phyloP scores from a whole-genome alignment of 23 red algal species.

The Gracilaria domingensis region DNA sequence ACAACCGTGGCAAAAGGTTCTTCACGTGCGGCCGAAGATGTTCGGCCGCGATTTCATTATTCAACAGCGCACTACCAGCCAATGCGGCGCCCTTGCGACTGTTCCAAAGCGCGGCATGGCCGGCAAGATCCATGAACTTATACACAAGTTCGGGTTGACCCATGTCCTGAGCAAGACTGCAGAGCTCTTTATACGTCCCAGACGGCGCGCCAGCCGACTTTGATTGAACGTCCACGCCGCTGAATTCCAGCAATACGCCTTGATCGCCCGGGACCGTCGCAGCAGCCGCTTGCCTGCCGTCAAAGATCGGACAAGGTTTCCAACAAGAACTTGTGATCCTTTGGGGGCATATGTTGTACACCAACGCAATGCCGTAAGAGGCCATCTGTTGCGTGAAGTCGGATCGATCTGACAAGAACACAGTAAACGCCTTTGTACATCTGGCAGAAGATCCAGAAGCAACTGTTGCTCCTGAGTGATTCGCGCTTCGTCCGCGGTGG shows the following conservation, averaged over 20 bases:
- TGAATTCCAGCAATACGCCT: slow-evolving; percentile 53
- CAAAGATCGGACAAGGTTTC: slow-evolving; percentile 65
- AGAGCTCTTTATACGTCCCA: slow-evolving; percentile 75
- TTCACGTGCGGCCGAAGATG: slow-evolving; percentile 79
- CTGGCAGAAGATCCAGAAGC: slow-evolving; percentile 37
- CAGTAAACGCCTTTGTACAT: slow-evolving; percentile 71
- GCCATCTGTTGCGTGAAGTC: slow-evolving; percentile 78
- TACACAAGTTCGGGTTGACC: slow-evolving; percentile 81
- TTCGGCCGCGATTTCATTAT: slow-evolving; percentile 57
- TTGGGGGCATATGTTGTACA: slow-evolving; percentile 60
- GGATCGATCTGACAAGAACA: slow-evolving; percentile 61
- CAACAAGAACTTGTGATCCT: slow-evolving; percentile 64
- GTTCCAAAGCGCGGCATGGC: slow-evolving; percentile 78
- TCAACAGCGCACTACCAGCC: slow-evolving; percentile 67
- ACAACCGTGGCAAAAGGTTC: slow-evolving; percentile 60
- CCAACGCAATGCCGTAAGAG: slow-evolving; percentile 69
- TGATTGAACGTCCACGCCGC: slow-evolving; percentile 36
- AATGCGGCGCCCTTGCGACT: slow-evolving; percentile 76
- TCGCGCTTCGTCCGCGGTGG: slow-evolving; percentile 30
- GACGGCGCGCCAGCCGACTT: slow-evolving; percentile 23
- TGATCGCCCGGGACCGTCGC: slow-evolving; percentile 76
- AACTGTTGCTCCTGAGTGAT: slow-evolving; percentile 36
- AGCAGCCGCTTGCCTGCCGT: slow-evolving; percentile 58
- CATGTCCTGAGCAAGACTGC: slow-evolving; percentile 69
- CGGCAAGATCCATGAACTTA: slow-evolving; percentile 85